Evolutionary conservation across 768 basidiomycete species (phyloP), one percentile per base, ranked within the genome.

Genomic region (Collybiopsis confluens): DNA sequence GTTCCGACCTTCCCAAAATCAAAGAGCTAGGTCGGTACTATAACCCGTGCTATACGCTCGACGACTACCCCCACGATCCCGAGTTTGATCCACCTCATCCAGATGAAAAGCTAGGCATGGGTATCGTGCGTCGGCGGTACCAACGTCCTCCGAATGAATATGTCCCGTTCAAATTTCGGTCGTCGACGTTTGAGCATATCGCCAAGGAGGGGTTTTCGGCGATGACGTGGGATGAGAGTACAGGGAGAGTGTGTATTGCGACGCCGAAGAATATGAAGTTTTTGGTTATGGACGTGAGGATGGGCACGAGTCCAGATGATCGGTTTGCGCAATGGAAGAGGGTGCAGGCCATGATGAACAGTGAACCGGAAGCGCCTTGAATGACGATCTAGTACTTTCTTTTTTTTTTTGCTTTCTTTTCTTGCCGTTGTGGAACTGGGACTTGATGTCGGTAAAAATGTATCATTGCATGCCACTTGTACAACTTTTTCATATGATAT

Each of bases 221-320:
- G 16, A 74, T 86, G 30, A 71, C 80, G 6, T 88, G 82, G 82
- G 86, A 88, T 56, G 85, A 88, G 63, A 70, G 74, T 21, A 80
- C 79, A 11, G 85, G 85, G 3, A 72, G 84, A 36, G 70, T 86
- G 13, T 79, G 80, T 58, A 66, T 85, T 6, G 77, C 78, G 42
- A 68, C 72, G 4, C 45, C 71, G 11, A 59, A 73, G 7, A 74
- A 73, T 26, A 51, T 67, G 3, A 55, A 65, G 13, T 68, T 85
- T 40, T 64, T 70, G 28, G 71, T 85, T 30, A 61, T 79, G 53
- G 83, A 85, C 59, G 77, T 79, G 45, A 75, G 76, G 5, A 54
- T 59, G 43, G 58, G 55, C 1, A 57, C 65, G 10, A 52, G 59
- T 11, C 65, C 69, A 30, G 64, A 70, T 53, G 56, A 56, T 21